Evolutionary conservation across 176 grass and related monocot species (phyloP).

Genomic region (Oryza glaberrima): DNA sequence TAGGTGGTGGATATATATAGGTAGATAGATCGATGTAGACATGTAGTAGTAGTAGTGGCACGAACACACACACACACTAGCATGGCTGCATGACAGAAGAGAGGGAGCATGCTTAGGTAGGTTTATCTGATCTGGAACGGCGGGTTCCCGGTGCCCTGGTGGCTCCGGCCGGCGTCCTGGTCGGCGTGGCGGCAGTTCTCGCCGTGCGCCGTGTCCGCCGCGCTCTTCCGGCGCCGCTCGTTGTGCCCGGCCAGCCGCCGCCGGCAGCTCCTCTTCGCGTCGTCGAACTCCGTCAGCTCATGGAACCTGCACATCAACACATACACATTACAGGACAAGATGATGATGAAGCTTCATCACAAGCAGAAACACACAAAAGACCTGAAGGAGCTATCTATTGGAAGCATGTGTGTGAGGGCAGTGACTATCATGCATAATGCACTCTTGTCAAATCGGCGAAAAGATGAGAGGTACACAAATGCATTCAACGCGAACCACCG

Average conservation of each 20-base stretch:
- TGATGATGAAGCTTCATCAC: slow-evolving; percentile 8
- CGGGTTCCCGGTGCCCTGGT: slow-evolving; percentile 51
- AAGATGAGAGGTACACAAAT: not conserved
- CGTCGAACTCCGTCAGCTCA: slow-evolving; percentile 84
- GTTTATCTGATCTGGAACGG: slow-evolving; percentile 79
- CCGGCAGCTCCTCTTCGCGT: slow-evolving; percentile 82
- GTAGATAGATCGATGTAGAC: not conserved
- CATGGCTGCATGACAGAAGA: slow-evolving; percentile 94
- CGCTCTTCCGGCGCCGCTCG: slow-evolving; percentile 85
- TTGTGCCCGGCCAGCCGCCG: slow-evolving; percentile 91
- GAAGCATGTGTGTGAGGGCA: not conserved
- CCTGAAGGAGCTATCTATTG: not conserved
- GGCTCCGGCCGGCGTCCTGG: slow-evolving; percentile 48
- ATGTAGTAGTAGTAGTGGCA: not conserved
- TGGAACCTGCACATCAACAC: slow-evolving; percentile 65
- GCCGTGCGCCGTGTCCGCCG: slow-evolving; percentile 48
- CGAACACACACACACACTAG: not conserved
- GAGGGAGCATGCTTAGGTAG: slow-evolving; percentile 84
- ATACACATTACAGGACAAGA: not conserved
- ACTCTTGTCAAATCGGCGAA: not conserved
- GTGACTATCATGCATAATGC: not conserved
- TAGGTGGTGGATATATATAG: not conserved
- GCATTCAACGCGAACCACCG: not conserved
- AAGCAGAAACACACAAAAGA: not conserved
- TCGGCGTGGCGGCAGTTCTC: slow-evolving; percentile 49